Evolutionary conservation across 2,329 filamentous ascomycete genomes (phyloP), one percentile per base, ranked within the genome.

Genomic region (Lachnellula suecica): DNA sequence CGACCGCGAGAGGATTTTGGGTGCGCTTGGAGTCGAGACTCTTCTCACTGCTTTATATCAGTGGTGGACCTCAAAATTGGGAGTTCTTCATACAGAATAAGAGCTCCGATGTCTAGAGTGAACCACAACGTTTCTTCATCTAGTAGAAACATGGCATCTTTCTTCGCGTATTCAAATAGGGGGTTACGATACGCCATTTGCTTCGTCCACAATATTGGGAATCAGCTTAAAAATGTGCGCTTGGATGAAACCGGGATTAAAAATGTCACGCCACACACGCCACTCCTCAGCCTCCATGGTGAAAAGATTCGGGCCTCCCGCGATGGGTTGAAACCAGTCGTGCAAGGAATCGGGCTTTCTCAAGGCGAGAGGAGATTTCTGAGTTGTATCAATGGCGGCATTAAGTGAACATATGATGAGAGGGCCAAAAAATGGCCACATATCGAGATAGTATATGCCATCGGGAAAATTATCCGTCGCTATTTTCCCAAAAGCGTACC

Each of bases 1-100:
- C 53, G 31, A 51, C 51, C 9, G 56, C 58, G 10, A 64, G 40
- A 9, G 53, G 47, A 40, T 61, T 63, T 25, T 47, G 31, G 34
- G 46, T 44, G 23, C 37, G 52, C 47, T 65, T 54, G 10, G 59
- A 59, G 17, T 56, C 54, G 1, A 63, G 43, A n/a, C 29, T 44
- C 22, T 25, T 23, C 17, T 34, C 45, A 20, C 27, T 49, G 25
- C 27, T 23, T 13, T 22, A 15, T 19, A 22, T 41, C n/a, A 37
- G 34, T 15, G 6, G n/a, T 15, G 6, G 7, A 37, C 8, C n/a
- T 15, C 34, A 37, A 9, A 15, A 17, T 6, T 5, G 34, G 15
- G 6, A 37, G 34, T 27, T 10, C 34, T 42, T 44, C 41, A 23
- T 17, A 49, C 51, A 53, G 34, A 25, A 42, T 37, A 42, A 34